These are phyloP conservation scores for Clarireedia paspali DNA, from an alignment of 2,329 filamentous ascomycete species.

Conservation along the genomic window DNA sequence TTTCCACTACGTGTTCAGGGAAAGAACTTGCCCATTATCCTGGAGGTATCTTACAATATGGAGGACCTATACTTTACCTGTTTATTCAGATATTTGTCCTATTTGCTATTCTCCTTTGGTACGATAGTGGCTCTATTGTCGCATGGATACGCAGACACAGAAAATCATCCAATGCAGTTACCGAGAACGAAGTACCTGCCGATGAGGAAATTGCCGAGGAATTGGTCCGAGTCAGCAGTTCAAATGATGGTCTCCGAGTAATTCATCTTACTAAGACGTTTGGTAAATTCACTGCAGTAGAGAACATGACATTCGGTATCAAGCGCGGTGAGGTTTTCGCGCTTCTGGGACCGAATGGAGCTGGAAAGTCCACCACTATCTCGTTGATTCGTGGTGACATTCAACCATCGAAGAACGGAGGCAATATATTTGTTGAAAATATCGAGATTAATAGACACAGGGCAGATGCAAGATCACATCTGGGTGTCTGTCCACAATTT, in stretches of 20 bases:
- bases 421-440: constrained; percentile 74
- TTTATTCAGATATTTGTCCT: constrained; percentile 64
- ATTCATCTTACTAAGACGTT: constrained; percentile 76
- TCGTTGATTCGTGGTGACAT: constrained; percentile 85
- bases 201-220: constrained; percentile 56
- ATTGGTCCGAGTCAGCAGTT: constrained; percentile 51
- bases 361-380: constrained; percentile 86
- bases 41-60: constrained; percentile 64
- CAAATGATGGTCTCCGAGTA: constrained; percentile 53
- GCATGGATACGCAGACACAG: constrained; percentile 38
- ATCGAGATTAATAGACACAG: constrained; percentile 66
- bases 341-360: constrained; percentile 82
- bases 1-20: constrained; percentile 68
- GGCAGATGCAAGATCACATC: constrained; percentile 62
- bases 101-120: constrained; percentile 68
- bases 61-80: constrained; percentile 78
- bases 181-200: constrained; percentile 8
- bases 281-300: constrained; percentile 68
- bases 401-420: constrained; percentile 57
- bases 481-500: constrained; percentile 89
- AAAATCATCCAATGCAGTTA: constrained; percentile 10
- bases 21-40: constrained; percentile 59
- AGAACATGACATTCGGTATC: constrained; percentile 80
- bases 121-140: constrained; percentile 66
- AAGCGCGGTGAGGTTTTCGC: constrained; percentile 78